phyloP scores from a whole-genome alignment of 2,329 filamentous ascomycete species.

The Salinomyces thailandicus region DNA sequence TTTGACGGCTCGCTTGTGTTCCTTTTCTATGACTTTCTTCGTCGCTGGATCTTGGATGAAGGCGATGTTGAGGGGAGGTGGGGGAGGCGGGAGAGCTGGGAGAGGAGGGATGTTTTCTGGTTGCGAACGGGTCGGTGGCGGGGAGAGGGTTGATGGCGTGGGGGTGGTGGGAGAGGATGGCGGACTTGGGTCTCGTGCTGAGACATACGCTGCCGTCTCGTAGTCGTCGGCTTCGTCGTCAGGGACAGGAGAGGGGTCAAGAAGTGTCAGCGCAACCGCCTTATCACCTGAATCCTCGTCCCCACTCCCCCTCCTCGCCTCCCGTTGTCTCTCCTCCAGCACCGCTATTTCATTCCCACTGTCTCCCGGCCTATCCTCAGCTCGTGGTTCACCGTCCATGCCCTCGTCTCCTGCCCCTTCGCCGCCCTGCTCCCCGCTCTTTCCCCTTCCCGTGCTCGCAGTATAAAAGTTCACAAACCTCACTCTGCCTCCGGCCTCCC shows the following conservation, averaged over 20 bases:
- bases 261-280: constrained; percentile 12
- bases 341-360: not conserved
- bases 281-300: constrained; percentile 12
- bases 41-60: constrained; percentile 53
- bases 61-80: constrained; percentile 44
- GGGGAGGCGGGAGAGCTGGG: constrained; percentile 42
- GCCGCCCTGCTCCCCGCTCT: constrained; percentile 18
- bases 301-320: not conserved
- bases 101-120: constrained; percentile 34
- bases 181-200: too few relatives aligned
- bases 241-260: too few relatives aligned
- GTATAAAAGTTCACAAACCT: constrained; percentile 89
- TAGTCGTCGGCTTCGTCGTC: too few relatives aligned
- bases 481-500: constrained; percentile 39
- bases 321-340: not conserved
- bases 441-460: constrained; percentile 63
- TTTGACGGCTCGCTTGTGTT: constrained; percentile 52
- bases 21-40: constrained; percentile 59
- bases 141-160: not conserved
- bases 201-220: too few relatives aligned
- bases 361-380: not conserved
- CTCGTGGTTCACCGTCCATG: not conserved
- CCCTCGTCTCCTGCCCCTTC: not conserved
- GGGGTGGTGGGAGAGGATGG: not conserved
- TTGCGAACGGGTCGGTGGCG: not conserved